Percentiles rank a stretch among this genome's conserved stretches.
These are phyloP conservation scores for Aspergillus indologenus DNA, from an alignment of 495 filamentous ascomycete species.

Conservation along the genomic window DNA sequence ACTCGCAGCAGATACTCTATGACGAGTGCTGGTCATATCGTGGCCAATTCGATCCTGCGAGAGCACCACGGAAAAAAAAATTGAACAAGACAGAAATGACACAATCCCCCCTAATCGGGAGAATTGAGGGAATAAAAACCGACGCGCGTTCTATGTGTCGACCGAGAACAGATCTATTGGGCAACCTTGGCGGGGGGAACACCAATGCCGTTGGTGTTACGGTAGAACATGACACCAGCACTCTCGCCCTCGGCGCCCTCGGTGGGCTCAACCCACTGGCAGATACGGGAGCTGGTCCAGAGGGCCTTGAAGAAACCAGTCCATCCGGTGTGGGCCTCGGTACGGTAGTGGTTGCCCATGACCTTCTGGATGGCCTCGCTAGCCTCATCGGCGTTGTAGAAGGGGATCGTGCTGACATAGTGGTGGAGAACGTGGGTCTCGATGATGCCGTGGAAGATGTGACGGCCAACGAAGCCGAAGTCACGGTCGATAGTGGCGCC, in stretches of 20 bases:
- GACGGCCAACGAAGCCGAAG: conserved; percentile 57
- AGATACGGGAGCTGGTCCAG: conserved; percentile 50
- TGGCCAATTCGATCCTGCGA: conserved; percentile 30
- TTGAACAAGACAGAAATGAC: conserved; percentile 1
- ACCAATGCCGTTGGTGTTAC: conserved; percentile 71
- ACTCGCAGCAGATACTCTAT: conserved; percentile 15
- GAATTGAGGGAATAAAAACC: conserved; percentile 3
- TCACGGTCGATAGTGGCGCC: conserved; percentile 60
- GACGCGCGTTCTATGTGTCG: conserved; percentile 19
- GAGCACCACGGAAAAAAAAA: conserved; percentile 22
- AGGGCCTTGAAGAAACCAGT: conserved; percentile 54
- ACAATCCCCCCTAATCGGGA: conserved; percentile 5
- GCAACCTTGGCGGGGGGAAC: conserved; percentile 54
- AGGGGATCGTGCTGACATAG: conserved; percentile 60
- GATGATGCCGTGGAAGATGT: conserved; percentile 60
- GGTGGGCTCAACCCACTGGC: conserved; percentile 61
- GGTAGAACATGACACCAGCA: conserved; percentile 54
- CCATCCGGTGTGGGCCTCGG: conserved; percentile 49
- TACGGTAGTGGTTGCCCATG: conserved; percentile 56
- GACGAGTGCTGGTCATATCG: conserved; percentile 13
- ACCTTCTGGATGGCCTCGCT: conserved; percentile 57
- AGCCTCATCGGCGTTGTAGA: conserved; percentile 61
- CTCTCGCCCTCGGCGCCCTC: conserved; percentile 58
- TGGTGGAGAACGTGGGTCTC: conserved; percentile 62
- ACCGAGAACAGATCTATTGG: conserved; percentile 26